These are phyloP conservation scores for Caloboletus firmus DNA, from an alignment of 1,284 basidiomycete genomes.

Conservation along the genomic window DNA sequence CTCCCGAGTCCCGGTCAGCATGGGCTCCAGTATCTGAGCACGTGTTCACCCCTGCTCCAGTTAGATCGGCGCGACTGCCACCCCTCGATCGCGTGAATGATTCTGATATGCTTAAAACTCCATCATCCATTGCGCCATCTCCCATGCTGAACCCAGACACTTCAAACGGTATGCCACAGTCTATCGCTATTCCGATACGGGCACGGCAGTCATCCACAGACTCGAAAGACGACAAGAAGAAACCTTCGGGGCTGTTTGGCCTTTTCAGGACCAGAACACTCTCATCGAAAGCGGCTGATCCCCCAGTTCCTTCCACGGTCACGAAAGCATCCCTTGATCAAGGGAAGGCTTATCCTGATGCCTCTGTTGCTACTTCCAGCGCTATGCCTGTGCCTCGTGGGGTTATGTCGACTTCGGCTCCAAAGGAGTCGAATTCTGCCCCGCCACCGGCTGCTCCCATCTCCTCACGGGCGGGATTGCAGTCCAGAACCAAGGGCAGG, in stretches of 20 bases:
- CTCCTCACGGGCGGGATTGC: slow-evolving; percentile 9
- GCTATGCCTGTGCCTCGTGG: slow-evolving; percentile 14
- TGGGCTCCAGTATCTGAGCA: slow-evolving; percentile 23
- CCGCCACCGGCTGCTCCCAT: slow-evolving; percentile 4
- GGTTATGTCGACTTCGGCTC: slow-evolving; percentile 3
- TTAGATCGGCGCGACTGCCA: slow-evolving; percentile 15
- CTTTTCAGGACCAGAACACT: slow-evolving; percentile 36
- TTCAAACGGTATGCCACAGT: slow-evolving; percentile 7
- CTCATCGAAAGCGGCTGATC: slow-evolving; percentile 32
- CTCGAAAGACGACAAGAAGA: slow-evolving; percentile 37
- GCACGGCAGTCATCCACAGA: slow-evolving; percentile 31
- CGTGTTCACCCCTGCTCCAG: slow-evolving; percentile 24
- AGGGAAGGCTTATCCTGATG: slow-evolving; percentile 16
- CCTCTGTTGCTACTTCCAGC: slow-evolving; percentile 1
- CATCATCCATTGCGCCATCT: slow-evolving; percentile 53
- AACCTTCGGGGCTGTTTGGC: slow-evolving; percentile 30
- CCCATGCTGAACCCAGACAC: slow-evolving; percentile 31
- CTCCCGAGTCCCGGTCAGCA: slow-evolving; percentile 14
- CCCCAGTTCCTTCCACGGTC: slow-evolving; percentile 13
- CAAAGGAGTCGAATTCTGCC: slow-evolving; percentile 17
- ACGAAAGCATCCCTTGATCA: slow-evolving; percentile 26
- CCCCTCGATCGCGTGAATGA: slow-evolving; percentile 38
- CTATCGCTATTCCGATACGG: slow-evolving; percentile 21
- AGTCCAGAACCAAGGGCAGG: slow-evolving; percentile 27
- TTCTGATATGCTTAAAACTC: slow-evolving; percentile 47